Evolutionary conservation across 75 land plant genomes (phyloP).

Genomic region (Sequoia sempervirens): DNA sequence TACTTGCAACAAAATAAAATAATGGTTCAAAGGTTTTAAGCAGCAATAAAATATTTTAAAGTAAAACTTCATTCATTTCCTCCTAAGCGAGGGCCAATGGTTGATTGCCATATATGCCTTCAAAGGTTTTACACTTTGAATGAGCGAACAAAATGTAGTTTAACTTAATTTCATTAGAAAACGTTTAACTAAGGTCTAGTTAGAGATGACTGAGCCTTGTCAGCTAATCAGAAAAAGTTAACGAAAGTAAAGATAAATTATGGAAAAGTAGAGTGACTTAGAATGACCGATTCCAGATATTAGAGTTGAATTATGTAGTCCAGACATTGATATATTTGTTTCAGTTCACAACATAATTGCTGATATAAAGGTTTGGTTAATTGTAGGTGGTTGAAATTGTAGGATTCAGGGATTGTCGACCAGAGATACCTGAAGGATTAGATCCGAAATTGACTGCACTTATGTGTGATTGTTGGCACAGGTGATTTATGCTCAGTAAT

Average conservation of each 20-base stretch:
- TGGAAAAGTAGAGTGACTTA: background rate
- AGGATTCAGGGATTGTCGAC: conserved; percentile 58
- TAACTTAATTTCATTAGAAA: background rate
- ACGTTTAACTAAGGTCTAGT: too few species aligned
- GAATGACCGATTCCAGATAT: background rate
- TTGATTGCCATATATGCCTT: background rate
- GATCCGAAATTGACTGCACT: conserved; percentile 35
- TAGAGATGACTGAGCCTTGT: background rate
- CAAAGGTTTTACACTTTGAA: background rate
- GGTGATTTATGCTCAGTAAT: conserved; percentile 15
- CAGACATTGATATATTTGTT: background rate
- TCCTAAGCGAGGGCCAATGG: background rate
- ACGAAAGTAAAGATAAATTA: background rate
- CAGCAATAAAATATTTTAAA: background rate
- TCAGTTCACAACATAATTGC: background rate
- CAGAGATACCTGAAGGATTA: conserved; percentile 38
- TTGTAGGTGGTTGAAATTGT: conserved; percentile 56
- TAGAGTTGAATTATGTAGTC: background rate
- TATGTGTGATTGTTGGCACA: conserved; percentile 52
- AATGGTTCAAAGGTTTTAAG: background rate
- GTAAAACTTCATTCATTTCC: background rate
- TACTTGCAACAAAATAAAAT: background rate
- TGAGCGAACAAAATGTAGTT: background rate
- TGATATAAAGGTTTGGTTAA: background rate
- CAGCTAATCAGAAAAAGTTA: background rate